Base-by-base conservation (phyloP, 108 stramenopile species). In the Chaetoceros muelleri region DNA sequence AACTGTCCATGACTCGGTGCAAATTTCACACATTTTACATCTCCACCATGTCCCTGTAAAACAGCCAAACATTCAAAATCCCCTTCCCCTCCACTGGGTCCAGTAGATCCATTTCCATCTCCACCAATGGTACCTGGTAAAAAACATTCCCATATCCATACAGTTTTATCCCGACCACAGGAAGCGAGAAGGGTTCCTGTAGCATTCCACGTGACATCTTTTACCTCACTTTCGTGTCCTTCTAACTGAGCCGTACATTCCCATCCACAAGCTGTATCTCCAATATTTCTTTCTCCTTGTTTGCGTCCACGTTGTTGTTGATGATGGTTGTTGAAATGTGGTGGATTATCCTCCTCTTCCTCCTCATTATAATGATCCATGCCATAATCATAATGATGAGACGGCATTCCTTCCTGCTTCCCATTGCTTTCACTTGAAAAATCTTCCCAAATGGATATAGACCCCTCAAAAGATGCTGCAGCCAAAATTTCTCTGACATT, bases 111-210 rank as follows among this genome's bases (percentile, higher is more conserved):
- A 0, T 46, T 48, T 1, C 68, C 76, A 23, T 30, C 48, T 8
- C 82, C 82, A 30, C 93, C 85, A 31, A 85, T 60, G 2, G 85
- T 73, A 2, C 84, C 84, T 25, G 81, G 72, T 23, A 87, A 57
- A 60, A 80, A 78, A 30, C 79, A 84, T 63, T 98, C 95, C 97
- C 96, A 99, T 45, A 99, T 69, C 98, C 98, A 99, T 44, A 99
- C 89, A 34, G 82, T 87, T 61, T 99, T 99, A 70, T 98, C 97
- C n/a, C 97, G 73, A 19, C 94, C 87, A 59, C 95, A 96, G 25
- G 92, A 95, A 3, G 98, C 98, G 29, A 99, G 63, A 21, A 93
- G 57, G 0, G 78, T 71, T 3, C 94, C 98, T 3, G 87, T 92
- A 2, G 69, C 55, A 72, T 87, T 96, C 93, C 94, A 99, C 7